Evolutionary conservation across 179 eudicot genomes (phyloP), one percentile per base, ranked within the genome.

Genomic region (Nepenthes alata): DNA sequence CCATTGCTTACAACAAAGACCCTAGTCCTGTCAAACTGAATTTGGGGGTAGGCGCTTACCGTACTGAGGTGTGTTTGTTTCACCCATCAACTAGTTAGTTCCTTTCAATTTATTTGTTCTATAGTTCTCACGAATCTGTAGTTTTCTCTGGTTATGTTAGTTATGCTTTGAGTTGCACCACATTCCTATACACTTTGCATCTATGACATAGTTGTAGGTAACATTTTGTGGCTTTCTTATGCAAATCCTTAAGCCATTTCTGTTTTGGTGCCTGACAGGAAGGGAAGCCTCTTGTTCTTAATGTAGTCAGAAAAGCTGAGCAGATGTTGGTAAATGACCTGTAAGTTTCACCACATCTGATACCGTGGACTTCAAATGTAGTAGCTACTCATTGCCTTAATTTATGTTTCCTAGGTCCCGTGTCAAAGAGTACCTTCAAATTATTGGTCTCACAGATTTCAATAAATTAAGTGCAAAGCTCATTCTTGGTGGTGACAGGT

Each of bases 11-110:
- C 60, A 93, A 89, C 75, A 89, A 93, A 71, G 98, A 93, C 57
- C 70, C 88, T 37, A 93, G 96, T 66, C 95, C 96, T 7, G 49
- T 73, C 37, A 93, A 89, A 83, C 74, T 93, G 56, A 93, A 93
- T 69, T 71, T 93, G 79, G 98, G 98, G 11, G 98, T 93, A 61
- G 98, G 98, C 66, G 98, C 98, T 66, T 93, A 93, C 75, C 80
- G 98, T 65, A 93, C 98, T 57, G 96, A 93, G 98, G 98, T 88
- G 37, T 63, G 50, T 58, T n/a, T 38, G 13, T 11, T 66, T 44
- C 13, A 15, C 14, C 6, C 55, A 52, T 52, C 15, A 15, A 14
- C 7, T 52, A 41, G 25, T 10, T 55, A 12, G 41, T 4, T 2
- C 37, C 37, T 36, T 25, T 25, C 6, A 35, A 36, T 15, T 15